Conservation (phyloP, 2,329 filamentous ascomycete species). For the Fusarium graminum region DNA sequence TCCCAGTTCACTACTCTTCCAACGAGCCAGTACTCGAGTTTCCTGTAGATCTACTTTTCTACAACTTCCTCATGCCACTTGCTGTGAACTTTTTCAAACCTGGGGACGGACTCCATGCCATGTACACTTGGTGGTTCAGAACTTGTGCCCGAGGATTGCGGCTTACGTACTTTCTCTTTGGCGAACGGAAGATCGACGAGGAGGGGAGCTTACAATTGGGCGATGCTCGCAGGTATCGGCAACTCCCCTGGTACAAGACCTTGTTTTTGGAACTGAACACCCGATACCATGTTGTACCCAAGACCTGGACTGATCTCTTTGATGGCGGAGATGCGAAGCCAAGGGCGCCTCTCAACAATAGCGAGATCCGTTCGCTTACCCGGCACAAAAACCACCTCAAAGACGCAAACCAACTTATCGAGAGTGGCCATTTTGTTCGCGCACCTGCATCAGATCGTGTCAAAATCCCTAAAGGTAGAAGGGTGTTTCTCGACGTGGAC, state of each 20-base stretch:
- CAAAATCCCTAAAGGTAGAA: slow-evolving; percentile 86
- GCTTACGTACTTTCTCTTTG: slow-evolving; percentile 93
- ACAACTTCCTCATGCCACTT: slow-evolving; percentile 95
- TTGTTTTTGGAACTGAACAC: slow-evolving; percentile 62
- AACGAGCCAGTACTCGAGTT: slow-evolving; percentile 95
- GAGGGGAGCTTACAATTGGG: slow-evolving; percentile 74
- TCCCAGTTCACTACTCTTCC: slow-evolving; percentile 94
- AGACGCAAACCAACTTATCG: slow-evolving; percentile 66
- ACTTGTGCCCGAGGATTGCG: slow-evolving; percentile 83
- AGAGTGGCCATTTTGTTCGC: slow-evolving; percentile 85
- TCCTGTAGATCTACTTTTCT: slow-evolving; percentile 92
- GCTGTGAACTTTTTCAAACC: slow-evolving; percentile 87
- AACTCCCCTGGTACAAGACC: slow-evolving; percentile 57
- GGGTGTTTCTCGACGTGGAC: slow-evolving; percentile 83
- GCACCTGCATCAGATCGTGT: slow-evolving; percentile 97
- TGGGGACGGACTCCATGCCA: slow-evolving; percentile 82
- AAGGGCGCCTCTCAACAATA: slow-evolving; percentile 51
- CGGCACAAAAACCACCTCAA: slow-evolving; percentile 62
- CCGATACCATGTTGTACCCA: slow-evolving; percentile 60
- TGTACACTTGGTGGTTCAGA: slow-evolving; percentile 98
- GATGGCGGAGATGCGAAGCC: slow-evolving; percentile 62
- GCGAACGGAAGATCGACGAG: slow-evolving; percentile 83
- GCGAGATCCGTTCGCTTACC: slow-evolving; percentile 55
- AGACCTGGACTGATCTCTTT: slow-evolving; percentile 70
- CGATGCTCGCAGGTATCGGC: slow-evolving; percentile 50